Evolutionary conservation across 306 rosid genomes (phyloP).

Genomic region (Myrica gale): DNA sequence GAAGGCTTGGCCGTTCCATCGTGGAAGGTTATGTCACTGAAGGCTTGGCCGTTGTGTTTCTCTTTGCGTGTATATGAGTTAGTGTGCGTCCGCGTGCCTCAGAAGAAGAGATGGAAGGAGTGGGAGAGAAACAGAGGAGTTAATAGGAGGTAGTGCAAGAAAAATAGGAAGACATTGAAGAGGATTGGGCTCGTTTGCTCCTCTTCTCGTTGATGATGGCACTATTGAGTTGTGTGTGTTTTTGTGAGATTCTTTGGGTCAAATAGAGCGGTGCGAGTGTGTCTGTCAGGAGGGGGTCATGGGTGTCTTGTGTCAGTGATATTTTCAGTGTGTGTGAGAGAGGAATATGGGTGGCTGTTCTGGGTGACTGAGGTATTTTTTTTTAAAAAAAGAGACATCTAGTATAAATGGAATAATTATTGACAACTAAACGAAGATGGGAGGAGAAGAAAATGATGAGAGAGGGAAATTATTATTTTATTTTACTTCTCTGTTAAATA

Average conservation of each 20-base stretch:
- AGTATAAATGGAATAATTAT: constrained; percentile 24
- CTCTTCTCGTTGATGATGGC: constrained; percentile 22
- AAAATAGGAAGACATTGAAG: constrained; percentile 14
- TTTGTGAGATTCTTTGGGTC: constrained; percentile 55
- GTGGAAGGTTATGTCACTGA: not conserved
- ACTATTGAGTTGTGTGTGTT: constrained; percentile 31
- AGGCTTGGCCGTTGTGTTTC: not conserved
- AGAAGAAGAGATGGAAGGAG: not conserved
- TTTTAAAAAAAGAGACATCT: constrained; percentile 31
- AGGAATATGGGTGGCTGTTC: constrained; percentile 80
- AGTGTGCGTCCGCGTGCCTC: not conserved
- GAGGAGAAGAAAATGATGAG: constrained; percentile 33
- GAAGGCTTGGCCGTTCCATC: no score
- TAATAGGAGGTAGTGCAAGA: constrained; percentile 1
- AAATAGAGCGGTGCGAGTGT: constrained; percentile 23
- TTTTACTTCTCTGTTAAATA: no score
- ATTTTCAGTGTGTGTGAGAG: constrained; percentile 45
- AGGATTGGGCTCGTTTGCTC: constrained; percentile 27
- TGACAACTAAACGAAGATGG: not conserved
- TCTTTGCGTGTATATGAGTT: not conserved
- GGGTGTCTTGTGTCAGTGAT: constrained; percentile 32
- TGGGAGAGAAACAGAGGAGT: not conserved
- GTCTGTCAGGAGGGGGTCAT: not conserved
- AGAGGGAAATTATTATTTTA: not conserved
- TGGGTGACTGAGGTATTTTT: constrained; percentile 74